Evolutionary conservation across 139 green algal genomes (phyloP).

Genomic region (Volvox reticuliferus): DNA sequence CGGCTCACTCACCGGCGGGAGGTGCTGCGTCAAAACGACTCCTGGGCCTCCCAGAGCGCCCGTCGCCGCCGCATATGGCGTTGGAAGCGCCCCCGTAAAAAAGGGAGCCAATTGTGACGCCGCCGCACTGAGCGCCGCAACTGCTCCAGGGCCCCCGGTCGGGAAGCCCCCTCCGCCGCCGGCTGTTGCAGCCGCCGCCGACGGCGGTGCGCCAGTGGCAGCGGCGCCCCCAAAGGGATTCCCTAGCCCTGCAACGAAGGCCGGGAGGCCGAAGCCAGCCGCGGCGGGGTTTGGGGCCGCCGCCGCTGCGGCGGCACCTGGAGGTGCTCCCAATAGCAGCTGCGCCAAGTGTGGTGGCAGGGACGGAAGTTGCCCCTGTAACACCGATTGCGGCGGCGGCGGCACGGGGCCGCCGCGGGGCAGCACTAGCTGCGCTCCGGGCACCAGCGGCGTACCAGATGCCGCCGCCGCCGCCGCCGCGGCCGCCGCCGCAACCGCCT

Average conservation of each 20-base stretch:
- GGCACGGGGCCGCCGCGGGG: not conserved
- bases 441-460: not conserved
- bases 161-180: not conserved
- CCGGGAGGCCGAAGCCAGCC: not conserved
- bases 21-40: not conserved
- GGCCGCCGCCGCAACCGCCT: not conserved
- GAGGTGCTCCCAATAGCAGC: slow-evolving; percentile 3
- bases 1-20: not conserved
- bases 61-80: not conserved
- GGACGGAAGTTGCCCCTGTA: not conserved
- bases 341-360: slow-evolving; percentile 2
- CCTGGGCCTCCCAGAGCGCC: not conserved
- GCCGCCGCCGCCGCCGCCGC: not conserved
- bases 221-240: not conserved
- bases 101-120: slow-evolving; percentile 17
- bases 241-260: not conserved
- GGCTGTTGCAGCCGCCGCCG: not conserved
- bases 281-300: not conserved
- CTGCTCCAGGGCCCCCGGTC: not conserved
- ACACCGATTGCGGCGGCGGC: not conserved
- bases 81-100: not conserved
- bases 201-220: not conserved
- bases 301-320: not conserved
- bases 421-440: not conserved
- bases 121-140: not conserved